Evolutionary conservation across 768 basidiomycete species (phyloP).

Genomic region (Neoboletus subvelutipes): DNA sequence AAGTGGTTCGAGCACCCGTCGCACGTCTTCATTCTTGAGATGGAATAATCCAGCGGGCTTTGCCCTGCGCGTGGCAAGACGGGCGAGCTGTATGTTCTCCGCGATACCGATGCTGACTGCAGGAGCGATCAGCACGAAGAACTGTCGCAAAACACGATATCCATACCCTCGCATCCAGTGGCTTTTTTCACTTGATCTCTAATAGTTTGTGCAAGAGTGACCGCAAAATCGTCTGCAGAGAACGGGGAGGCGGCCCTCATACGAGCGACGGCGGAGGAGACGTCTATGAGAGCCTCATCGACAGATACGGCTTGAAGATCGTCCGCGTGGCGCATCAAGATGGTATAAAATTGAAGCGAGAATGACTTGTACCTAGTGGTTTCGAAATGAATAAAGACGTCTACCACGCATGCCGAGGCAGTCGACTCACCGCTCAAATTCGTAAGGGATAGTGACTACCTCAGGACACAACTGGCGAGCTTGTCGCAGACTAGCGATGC

Average conservation of each 20-base stretch:
- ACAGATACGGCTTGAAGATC: conserved; percentile 95
- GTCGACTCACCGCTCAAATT: conserved; percentile 72
- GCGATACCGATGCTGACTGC: conserved; percentile 90
- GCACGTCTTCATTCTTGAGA: conserved; percentile 53
- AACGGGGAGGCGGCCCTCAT: conserved; percentile 22
- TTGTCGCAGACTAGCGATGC: conserved; percentile 62
- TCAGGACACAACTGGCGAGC: conserved; percentile 74
- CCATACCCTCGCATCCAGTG: conserved; percentile 83
- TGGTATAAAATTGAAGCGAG: conserved; percentile 88
- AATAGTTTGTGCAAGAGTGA: conserved; percentile 78
- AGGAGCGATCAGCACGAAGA: not conserved
- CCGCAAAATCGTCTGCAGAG: conserved; percentile 55
- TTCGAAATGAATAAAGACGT: not conserved
- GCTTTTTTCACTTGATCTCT: conserved; percentile 69
- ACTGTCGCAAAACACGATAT: not conserved
- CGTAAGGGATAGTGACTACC: conserved; percentile 83
- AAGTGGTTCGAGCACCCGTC: conserved; percentile 59
- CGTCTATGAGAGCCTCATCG: conserved; percentile 93
- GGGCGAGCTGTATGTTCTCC: conserved; percentile 89
- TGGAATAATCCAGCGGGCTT: conserved; percentile 91
- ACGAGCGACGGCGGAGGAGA: conserved; percentile 58
- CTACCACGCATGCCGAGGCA: not conserved
- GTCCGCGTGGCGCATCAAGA: conserved; percentile 86
- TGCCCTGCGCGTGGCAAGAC: conserved; percentile 85
- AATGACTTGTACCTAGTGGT: conserved; percentile 73